Conservation (phyloP, 371 early-diverging fungal genomes). For the Nosema granulosis region DNA sequence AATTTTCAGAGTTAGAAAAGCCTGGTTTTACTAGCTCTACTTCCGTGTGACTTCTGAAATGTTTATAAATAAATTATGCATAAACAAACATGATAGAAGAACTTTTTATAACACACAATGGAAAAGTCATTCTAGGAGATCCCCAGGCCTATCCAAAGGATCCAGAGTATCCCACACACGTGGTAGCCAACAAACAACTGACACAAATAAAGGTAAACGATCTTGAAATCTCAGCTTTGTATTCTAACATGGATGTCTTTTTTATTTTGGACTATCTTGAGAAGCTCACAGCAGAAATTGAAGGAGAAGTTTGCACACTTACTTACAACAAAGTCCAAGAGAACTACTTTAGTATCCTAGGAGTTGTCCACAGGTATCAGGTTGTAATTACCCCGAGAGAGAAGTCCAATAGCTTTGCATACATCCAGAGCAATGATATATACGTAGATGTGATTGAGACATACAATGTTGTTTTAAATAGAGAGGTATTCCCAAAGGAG, state of each 20-base stretch:
- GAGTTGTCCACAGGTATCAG: not conserved
- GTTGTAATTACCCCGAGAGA: not conserved
- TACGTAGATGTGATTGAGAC: constrained; percentile 34
- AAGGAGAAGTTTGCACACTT: constrained; percentile 2
- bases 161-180: not conserved
- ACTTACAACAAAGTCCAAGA: constrained; percentile 8
- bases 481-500: not conserved
- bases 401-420: not conserved
- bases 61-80: no score
- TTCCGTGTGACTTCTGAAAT: no score
- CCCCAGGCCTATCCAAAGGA: not conserved
- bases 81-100: constrained; percentile 35
- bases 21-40: no score
- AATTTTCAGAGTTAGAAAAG: no score
- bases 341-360: constrained; percentile 26
- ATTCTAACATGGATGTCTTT: constrained; percentile 17
- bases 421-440: constrained; percentile 12
- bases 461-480: constrained; percentile 2
- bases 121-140: constrained; percentile 25
- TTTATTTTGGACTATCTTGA: not conserved
- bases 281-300: not conserved
- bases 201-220: constrained; percentile 16
- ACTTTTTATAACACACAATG: constrained; percentile 31
- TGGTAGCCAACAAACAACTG: not conserved
- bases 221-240: constrained; percentile 14